Evolutionary conservation across 441 rosid species (phyloP).

Genomic region (Croton setiger): DNA sequence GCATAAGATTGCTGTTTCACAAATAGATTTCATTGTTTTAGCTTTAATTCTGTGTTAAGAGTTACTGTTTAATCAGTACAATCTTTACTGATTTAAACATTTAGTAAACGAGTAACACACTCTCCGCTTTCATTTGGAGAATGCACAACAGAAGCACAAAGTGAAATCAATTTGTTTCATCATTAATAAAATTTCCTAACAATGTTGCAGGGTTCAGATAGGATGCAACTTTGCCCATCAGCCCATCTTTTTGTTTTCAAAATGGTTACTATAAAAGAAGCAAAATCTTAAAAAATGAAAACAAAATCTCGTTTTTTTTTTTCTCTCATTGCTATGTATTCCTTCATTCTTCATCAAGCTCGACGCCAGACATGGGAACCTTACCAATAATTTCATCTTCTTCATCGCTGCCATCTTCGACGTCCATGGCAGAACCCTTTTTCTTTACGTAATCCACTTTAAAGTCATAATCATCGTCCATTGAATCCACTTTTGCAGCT

Average conservation of each 20-base stretch:
- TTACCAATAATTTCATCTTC: conserved; percentile 28
- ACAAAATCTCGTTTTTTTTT: background rate
- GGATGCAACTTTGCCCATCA: too few species aligned
- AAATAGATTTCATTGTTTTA: background rate
- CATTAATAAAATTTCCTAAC: background rate
- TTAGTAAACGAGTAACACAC: too few species aligned
- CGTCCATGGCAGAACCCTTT: conserved; percentile 46
- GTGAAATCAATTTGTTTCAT: background rate
- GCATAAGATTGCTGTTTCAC: background rate
- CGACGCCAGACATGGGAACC: conserved; percentile 57
- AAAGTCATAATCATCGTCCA: conserved; percentile 78
- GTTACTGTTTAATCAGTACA: too few species aligned
- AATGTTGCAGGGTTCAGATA: background rate
- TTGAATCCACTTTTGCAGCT: conserved; percentile 46
- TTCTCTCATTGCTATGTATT: background rate
- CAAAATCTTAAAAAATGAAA: background rate
- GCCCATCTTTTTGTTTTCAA: background rate
- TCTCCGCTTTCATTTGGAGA: background rate
- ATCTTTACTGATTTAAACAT: background rate
- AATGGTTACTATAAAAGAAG: background rate
- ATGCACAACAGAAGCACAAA: background rate
- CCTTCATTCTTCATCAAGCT: conserved; percentile 43
- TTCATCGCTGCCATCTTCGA: conserved; percentile 26
- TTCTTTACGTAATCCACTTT: conserved; percentile 66
- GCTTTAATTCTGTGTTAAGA: background rate